Conservation (phyloP, 2,329 filamentous ascomycete genomes). For the Passalora sequoiae region DNA sequence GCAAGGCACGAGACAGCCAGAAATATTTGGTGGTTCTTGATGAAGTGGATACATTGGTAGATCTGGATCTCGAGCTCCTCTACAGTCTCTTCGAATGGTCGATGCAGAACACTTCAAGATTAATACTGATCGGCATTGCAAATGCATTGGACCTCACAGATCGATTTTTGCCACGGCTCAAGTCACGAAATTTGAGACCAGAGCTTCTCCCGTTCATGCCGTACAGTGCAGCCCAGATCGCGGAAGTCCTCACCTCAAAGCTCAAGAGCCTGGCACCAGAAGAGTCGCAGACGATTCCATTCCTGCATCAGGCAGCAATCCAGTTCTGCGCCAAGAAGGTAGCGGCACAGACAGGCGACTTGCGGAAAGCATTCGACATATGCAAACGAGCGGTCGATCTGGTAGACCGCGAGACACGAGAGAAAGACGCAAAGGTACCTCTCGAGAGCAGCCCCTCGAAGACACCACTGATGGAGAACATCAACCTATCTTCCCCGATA, state of each 20-base stretch:
- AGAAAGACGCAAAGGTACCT: conserved; percentile 62
- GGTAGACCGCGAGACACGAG: conserved; percentile 75
- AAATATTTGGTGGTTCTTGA: conserved; percentile 84
- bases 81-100: conserved; percentile 98
- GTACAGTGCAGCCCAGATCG: conserved; percentile 83
- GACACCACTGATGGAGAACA: conserved; percentile 72
- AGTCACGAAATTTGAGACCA: conserved; percentile 86
- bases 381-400: conserved; percentile 84
- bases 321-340: conserved; percentile 94
- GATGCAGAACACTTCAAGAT: conserved; percentile 68
- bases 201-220: conserved; percentile 86
- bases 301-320: conserved; percentile 89
- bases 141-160: conserved; percentile 95
- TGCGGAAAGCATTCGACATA: conserved; percentile 93
- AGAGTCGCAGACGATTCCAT: conserved; percentile 58
- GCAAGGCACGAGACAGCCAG: conserved; percentile 49
- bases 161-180: conserved; percentile 86
- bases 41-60: conserved; percentile 91
- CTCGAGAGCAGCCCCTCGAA: conserved; percentile 59
- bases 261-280: conserved; percentile 60
- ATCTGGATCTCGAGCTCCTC: conserved; percentile 78
- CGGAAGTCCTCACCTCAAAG: conserved; percentile 76
- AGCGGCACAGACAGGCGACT: conserved; percentile 84
- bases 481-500: conserved; percentile 61
- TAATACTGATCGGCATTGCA: conserved; percentile 86